Percentiles rank a stretch among this genome's conserved stretches.
These are phyloP conservation scores for Annulohypoxylon truncatum DNA, from an alignment of 2,329 filamentous ascomycete species.

Conservation along the genomic window DNA sequence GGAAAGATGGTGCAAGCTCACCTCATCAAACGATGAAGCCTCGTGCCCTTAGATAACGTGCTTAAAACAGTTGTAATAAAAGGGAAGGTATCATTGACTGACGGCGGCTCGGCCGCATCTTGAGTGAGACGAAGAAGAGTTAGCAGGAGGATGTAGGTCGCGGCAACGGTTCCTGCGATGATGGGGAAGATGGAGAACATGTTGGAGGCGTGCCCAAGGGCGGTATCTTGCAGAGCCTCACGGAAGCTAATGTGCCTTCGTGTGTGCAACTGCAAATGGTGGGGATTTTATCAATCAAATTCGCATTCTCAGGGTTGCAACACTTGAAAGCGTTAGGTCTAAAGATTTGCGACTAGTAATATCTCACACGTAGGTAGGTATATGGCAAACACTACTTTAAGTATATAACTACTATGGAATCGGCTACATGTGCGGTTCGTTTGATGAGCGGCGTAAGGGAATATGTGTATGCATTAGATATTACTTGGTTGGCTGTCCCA, in stretches of 20 bases:
- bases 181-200: no score
- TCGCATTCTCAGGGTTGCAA: not conserved
- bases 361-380: not conserved
- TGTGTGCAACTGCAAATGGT: not conserved
- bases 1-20: not conserved
- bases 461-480: not conserved
- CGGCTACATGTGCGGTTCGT: not conserved
- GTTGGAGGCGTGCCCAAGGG: no score
- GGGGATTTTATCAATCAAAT: not conserved
- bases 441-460: not conserved
- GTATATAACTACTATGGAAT: not conserved
- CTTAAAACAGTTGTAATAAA: constrained; percentile 23
- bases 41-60: constrained; percentile 11
- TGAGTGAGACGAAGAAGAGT: constrained; percentile 25
- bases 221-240: no score
- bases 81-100: constrained; percentile 17
- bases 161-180: not conserved
- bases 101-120: constrained; percentile 24
- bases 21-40: constrained; percentile 12
- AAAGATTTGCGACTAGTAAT: not conserved
- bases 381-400: not conserved
- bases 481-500: not conserved
- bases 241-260: no score
- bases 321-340: not conserved
- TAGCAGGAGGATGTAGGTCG: constrained; percentile 19